Conservation (phyloP, 139 green algal species). For the Coelastrella sp. region DNA sequence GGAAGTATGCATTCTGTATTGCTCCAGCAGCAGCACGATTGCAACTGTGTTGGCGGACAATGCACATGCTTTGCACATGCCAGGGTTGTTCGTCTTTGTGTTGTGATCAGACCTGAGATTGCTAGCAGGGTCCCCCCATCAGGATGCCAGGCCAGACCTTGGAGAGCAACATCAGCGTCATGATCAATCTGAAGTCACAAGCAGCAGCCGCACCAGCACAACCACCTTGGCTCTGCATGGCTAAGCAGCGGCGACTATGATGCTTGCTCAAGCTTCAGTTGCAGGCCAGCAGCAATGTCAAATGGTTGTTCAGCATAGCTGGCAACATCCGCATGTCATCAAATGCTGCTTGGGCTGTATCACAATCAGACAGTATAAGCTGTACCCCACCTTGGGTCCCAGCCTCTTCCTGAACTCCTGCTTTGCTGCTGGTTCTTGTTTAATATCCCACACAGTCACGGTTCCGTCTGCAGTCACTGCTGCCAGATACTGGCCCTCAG, state of each 20-base stretch:
- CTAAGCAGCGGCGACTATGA: too few relatives aligned
- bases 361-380: not conserved
- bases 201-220: not conserved
- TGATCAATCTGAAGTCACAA: constrained; percentile 31
- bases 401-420: constrained; percentile 48
- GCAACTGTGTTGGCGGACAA: too few relatives aligned
- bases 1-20: too few relatives aligned
- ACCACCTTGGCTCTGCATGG: not conserved
- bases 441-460: constrained; percentile 74
- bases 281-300: too few relatives aligned
- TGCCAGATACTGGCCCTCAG: constrained; percentile 80
- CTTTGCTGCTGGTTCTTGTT: constrained; percentile 40
- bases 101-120: constrained; percentile 41
- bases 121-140: constrained; percentile 78
- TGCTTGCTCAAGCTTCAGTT: too few relatives aligned
- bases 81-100: too few relatives aligned
- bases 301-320: too few relatives aligned
- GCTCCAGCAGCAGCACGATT: too few relatives aligned
- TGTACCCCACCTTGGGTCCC: constrained; percentile 48
- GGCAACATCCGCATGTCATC: too few relatives aligned
- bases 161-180: constrained; percentile 11
- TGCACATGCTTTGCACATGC: too few relatives aligned
- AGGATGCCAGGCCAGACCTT: constrained; percentile 72
- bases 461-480: constrained; percentile 67
- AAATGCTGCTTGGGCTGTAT: too few relatives aligned